Conservation (phyloP, 1,139 yeast species). For the Lodderomyces theae region DNA sequence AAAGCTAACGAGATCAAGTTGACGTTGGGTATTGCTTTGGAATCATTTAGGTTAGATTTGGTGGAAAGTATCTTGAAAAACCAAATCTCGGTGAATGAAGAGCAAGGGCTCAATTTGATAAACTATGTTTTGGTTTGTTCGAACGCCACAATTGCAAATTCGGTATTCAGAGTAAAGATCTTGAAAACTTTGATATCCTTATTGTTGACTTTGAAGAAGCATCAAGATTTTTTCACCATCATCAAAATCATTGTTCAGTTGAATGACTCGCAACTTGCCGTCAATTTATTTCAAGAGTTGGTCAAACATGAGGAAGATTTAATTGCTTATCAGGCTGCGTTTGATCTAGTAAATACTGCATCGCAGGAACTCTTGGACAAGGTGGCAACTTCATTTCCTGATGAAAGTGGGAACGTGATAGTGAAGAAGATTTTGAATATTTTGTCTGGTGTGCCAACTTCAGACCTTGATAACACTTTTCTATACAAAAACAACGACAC, state of each 20-base stretch:
- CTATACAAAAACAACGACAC: slow-evolving; percentile 83
- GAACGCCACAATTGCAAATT: slow-evolving; percentile 57
- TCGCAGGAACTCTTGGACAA: slow-evolving; percentile 84
- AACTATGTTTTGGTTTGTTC: slow-evolving; percentile 78
- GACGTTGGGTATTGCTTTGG: slow-evolving; percentile 90
- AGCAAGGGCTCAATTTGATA: slow-evolving; percentile 54
- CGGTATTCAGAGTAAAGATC: slow-evolving; percentile 62
- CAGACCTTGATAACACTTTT: slow-evolving; percentile 90
- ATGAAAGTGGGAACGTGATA: slow-evolving; percentile 34
- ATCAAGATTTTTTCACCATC: slow-evolving; percentile 75
- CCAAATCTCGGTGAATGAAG: slow-evolving; percentile 39
- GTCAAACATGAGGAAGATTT: slow-evolving; percentile 41
- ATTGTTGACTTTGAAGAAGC: slow-evolving; percentile 54
- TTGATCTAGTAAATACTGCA: slow-evolving; percentile 88
- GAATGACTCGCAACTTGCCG: slow-evolving; percentile 71
- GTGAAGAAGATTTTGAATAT: slow-evolving; percentile 58
- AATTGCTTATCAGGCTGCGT: slow-evolving; percentile 90
- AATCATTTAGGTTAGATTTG: slow-evolving; percentile 81
- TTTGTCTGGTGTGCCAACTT: slow-evolving; percentile 89
- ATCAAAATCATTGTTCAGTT: slow-evolving; percentile 87
- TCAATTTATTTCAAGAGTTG: slow-evolving; percentile 61
- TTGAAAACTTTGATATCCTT: slow-evolving; percentile 62
- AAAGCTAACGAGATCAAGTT: slow-evolving; percentile 67
- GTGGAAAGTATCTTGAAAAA: slow-evolving; percentile 59
- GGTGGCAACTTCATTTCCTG: slow-evolving; percentile 44